These are phyloP conservation scores for Pseudocercospora ulei DNA, from an alignment of 2,329 filamentous ascomycete species.

Conservation along the genomic window DNA sequence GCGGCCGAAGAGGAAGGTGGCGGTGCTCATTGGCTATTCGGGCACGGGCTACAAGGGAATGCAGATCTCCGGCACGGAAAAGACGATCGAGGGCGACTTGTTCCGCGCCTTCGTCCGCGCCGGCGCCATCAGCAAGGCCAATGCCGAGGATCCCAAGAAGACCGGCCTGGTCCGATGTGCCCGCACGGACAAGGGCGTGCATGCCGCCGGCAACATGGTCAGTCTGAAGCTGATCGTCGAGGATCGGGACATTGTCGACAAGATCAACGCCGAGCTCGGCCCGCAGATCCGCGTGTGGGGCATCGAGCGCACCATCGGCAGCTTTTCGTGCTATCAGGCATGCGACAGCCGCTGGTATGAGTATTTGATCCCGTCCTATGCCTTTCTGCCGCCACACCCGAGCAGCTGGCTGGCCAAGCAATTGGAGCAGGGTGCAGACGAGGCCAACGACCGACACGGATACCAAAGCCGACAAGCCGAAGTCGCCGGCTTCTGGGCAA, in stretches of 20 bases:
- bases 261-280: slow-evolving; percentile 78
- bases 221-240: slow-evolving; percentile 93
- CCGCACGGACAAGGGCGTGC: slow-evolving; percentile 92
- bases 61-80: slow-evolving; percentile 61
- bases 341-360: slow-evolving; percentile 97
- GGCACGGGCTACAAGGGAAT: slow-evolving; percentile 96
- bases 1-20: slow-evolving; percentile 89
- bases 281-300: slow-evolving; percentile 93
- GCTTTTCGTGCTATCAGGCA: slow-evolving; percentile 87
- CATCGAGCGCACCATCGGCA: slow-evolving; percentile 76
- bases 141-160: slow-evolving; percentile 93
- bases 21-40: slow-evolving; percentile 88
- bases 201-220: slow-evolving; percentile 90
- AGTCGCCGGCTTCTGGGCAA: slow-evolving; percentile 69
- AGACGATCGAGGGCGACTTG: slow-evolving; percentile 91
- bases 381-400: slow-evolving; percentile 83
- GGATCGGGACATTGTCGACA: slow-evolving; percentile 73
- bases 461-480: slow-evolving; percentile 63
- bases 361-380: slow-evolving; percentile 89
- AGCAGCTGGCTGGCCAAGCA: slow-evolving; percentile 76
- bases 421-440: slow-evolving; percentile 65
- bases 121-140: slow-evolving; percentile 90
- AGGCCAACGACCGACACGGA: slow-evolving; percentile 60
- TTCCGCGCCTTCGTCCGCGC: slow-evolving; percentile 86
- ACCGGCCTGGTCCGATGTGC: slow-evolving; percentile 89